Percentiles rank a stretch among this genome's conserved stretches.
Conservation (phyloP, 2,329 filamentous ascomycete species). For the Boeremia exigua region DNA sequence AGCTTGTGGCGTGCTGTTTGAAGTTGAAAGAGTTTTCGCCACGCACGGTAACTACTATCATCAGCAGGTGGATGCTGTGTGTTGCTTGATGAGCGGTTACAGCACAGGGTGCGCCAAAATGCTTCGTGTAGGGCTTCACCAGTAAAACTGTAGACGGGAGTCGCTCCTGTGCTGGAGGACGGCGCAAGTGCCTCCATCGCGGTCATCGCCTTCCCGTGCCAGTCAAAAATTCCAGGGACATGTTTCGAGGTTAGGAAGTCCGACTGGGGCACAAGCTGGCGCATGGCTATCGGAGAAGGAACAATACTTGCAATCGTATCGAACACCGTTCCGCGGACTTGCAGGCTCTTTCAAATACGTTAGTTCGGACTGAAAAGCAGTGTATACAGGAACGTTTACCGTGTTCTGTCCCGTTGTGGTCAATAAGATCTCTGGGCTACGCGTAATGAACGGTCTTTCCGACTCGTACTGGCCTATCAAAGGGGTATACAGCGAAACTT, state of each 20-base stretch:
- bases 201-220: background rate
- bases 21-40: background rate
- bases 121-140: conserved; percentile 8
- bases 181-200: background rate
- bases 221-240: background rate
- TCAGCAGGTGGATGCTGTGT: background rate
- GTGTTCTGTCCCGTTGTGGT: background rate
- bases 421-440: background rate
- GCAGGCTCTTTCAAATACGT: background rate
- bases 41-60: background rate
- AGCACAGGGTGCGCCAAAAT: conserved; percentile 10
- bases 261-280: background rate
- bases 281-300: background rate
- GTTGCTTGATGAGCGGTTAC: background rate
- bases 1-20: background rate
- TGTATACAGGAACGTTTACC: background rate
- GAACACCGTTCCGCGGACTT: background rate
- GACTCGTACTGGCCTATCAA: background rate
- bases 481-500: background rate
- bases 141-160: background rate
- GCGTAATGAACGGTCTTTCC: background rate
- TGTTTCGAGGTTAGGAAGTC: background rate
- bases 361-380: background rate
- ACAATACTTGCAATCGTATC: conserved; percentile 1
- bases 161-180: background rate